A percentile compares a stretch with the other conserved stretches of the same genome.
phyloP scores from a whole-genome alignment of 164 flowering plant genomes.

The Hamamelis virginiana region DNA sequence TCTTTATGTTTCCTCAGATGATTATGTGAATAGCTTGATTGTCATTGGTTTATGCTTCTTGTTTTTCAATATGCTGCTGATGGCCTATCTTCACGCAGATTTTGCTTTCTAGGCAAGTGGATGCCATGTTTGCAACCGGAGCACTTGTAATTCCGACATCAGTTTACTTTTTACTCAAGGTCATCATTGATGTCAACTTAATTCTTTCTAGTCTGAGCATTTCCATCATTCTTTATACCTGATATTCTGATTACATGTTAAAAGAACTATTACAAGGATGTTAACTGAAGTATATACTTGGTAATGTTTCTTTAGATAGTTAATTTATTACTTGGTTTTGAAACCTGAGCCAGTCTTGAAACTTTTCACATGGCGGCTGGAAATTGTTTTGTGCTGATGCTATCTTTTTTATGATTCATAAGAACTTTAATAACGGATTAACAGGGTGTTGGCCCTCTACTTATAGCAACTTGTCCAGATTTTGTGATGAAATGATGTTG shows the following conservation, averaged over 20 bases:
- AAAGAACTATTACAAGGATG: background rate
- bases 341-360: background rate
- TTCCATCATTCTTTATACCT: background rate
- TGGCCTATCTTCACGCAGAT: conserved; percentile 52
- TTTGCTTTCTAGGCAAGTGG: conserved; percentile 67
- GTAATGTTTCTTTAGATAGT: background rate
- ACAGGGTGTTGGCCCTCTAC: no score
- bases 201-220: background rate
- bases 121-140: conserved; percentile 68
- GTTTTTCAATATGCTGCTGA: conserved; percentile 8
- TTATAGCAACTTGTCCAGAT: no score
- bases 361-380: background rate
- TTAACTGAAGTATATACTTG: background rate
- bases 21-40: background rate
- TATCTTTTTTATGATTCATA: background rate
- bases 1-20: background rate
- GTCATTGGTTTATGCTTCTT: background rate
- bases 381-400: background rate
- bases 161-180: conserved; percentile 81
- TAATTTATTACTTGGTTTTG: background rate
- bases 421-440: no score
- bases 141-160: conserved; percentile 83
- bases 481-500: background rate
- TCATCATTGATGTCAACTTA: conserved; percentile 13
- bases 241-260: background rate